Evolutionary conservation across 805 yeast genomes (phyloP).

Genomic region (Candida cerambycidarum): DNA sequence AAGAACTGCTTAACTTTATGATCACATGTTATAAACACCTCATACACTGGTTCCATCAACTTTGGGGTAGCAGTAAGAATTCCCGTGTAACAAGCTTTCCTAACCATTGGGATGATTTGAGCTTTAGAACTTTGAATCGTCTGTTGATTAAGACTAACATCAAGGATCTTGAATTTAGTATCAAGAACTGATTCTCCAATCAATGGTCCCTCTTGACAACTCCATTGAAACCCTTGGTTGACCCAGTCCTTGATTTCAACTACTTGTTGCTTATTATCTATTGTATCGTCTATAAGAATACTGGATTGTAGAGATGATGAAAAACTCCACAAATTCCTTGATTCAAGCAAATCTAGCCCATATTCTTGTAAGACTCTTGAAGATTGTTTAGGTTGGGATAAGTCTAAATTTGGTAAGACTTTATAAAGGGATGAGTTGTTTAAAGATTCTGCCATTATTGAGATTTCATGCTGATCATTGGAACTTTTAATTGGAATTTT

Average conservation of each 20-base stretch:
- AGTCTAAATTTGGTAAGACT: conserved; percentile 52
- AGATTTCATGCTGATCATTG: conserved; percentile 54
- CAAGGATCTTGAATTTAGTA: conserved; percentile 69
- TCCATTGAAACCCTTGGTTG: conserved; percentile 81
- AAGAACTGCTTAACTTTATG: conserved; percentile 48
- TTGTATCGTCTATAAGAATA: conserved; percentile 65
- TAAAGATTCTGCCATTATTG: conserved; percentile 77
- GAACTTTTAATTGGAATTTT: conserved; percentile 62
- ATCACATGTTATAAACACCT: conserved; percentile 57
- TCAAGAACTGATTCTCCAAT: conserved; percentile 79
- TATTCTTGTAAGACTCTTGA: conserved; percentile 57
- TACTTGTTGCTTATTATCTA: conserved; percentile 54
- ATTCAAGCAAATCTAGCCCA: conserved; percentile 81
- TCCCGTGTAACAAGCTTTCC: conserved; percentile 84
- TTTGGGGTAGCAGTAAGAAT: conserved; percentile 75
- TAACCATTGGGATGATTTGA: conserved; percentile 79
- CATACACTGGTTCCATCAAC: conserved; percentile 78
- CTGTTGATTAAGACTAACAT: conserved; percentile 51
- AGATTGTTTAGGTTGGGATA: conserved; percentile 40
- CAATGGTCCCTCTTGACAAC: conserved; percentile 84
- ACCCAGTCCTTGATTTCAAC: conserved; percentile 52
- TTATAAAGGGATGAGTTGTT: conserved; percentile 46
- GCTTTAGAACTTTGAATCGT: conserved; percentile 49
- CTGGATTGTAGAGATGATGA: conserved; percentile 54
- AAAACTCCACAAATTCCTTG: conserved; percentile 79